A percentile compares a stretch with the other conserved stretches of the same genome.
Conservation (phyloP, 106 monocot species). For the Xerophyta viscosa region DNA sequence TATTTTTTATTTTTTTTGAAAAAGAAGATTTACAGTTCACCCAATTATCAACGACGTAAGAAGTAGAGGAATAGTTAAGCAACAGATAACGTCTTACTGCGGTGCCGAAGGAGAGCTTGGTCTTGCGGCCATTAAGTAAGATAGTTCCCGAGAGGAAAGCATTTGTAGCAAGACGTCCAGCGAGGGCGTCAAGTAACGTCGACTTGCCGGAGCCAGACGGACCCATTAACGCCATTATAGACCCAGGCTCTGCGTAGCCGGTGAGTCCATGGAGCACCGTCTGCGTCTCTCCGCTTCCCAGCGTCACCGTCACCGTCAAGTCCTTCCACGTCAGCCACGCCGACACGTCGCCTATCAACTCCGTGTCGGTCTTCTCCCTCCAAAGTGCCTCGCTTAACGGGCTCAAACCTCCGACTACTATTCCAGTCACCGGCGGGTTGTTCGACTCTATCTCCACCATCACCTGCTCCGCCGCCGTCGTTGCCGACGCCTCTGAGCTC, state of each 20-base stretch:
- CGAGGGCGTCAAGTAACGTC: slow-evolving; percentile 61
- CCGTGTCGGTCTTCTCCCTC: slow-evolving; percentile 49
- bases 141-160: slow-evolving; percentile 53
- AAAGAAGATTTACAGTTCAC: too few relatives aligned
- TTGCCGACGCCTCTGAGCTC: too few relatives aligned
- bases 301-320: slow-evolving; percentile 49
- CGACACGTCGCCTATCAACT: slow-evolving; percentile 43
- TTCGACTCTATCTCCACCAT: slow-evolving; percentile 69
- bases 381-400: slow-evolving; percentile 74
- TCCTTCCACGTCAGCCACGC: slow-evolving; percentile 73
- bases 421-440: slow-evolving; percentile 33
- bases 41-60: too few relatives aligned
- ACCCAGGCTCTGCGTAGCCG: slow-evolving; percentile 63
- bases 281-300: slow-evolving; percentile 37
- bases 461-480: slow-evolving; percentile 34
- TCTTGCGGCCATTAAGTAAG: slow-evolving; percentile 57
- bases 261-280: slow-evolving; percentile 50
- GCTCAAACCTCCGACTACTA: slow-evolving; percentile 31
- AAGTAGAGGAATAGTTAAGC: too few relatives aligned
- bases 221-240: slow-evolving; percentile 64
- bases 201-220: slow-evolving; percentile 83
- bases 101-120: slow-evolving; percentile 70
- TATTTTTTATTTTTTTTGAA: too few relatives aligned
- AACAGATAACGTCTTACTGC: too few relatives aligned
- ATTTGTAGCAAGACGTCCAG: slow-evolving; percentile 53